Evolutionary conservation across 2,329 filamentous ascomycete genomes (phyloP).

Genomic region (Achaetomium macrosporum): DNA sequence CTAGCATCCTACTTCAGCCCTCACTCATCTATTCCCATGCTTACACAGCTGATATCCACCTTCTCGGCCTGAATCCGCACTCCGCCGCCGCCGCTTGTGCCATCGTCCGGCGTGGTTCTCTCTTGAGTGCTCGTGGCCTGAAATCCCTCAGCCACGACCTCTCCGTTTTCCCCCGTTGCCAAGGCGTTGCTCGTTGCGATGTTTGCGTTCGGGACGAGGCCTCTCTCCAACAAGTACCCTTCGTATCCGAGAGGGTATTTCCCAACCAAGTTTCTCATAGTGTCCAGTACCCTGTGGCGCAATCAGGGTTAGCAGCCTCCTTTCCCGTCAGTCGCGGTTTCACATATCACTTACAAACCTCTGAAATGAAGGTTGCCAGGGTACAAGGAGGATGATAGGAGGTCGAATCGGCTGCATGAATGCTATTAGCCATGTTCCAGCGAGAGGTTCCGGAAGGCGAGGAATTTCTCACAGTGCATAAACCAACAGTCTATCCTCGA

Average conservation of each 20-base stretch:
- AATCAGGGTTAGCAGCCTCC: not conserved
- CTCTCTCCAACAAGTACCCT: not conserved
- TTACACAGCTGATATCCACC: too few species aligned
- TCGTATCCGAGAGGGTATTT: conserved; percentile 3
- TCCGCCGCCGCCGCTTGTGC: not conserved
- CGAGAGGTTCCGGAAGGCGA: too few species aligned
- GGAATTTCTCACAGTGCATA: not conserved
- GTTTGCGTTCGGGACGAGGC: not conserved
- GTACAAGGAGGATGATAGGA: conserved; percentile 7
- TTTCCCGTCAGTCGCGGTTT: not conserved
- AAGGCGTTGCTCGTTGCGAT: not conserved
- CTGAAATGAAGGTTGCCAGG: not conserved
- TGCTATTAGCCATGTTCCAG: not conserved
- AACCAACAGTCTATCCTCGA: not conserved
- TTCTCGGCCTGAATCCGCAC: too few species aligned
- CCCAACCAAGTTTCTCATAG: not conserved
- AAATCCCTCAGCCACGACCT: not conserved
- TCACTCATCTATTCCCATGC: too few species aligned
- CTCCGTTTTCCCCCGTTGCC: not conserved
- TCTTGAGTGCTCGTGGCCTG: not conserved
- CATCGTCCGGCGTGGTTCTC: not conserved
- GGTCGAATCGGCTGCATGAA: conserved; percentile 1
- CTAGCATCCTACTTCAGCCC: too few species aligned
- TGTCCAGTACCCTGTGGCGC: not conserved
- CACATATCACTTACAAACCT: not conserved